Base-by-base conservation (phyloP, 2,329 filamentous ascomycete genomes). In the Aureobasidium sp. region DNA sequence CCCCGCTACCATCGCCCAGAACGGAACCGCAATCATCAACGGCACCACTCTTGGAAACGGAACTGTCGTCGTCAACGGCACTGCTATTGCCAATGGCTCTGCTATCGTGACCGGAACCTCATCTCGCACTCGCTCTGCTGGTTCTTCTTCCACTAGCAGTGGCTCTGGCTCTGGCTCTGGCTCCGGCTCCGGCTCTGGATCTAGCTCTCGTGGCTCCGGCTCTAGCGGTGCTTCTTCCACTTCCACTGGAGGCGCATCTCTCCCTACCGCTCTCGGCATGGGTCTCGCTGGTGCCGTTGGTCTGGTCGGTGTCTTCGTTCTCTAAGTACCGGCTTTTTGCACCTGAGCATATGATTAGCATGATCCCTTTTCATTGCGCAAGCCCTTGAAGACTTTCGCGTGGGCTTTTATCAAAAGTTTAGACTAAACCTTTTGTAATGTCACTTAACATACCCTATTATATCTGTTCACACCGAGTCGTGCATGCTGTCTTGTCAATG, bases 291-390 rank as follows among this genome's bases (percentile, higher is more conserved):
- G 76, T 60, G 72, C 70, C 5, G 52, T 76, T 29, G 75, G 74
- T n/a, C 66, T 79, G 51, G 62, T 78, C 37, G 76, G 74, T 66
- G 71, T 79, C 66, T 69, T 79, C 61, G 75, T 73, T 52, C 65
- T 79, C 64, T 79, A 75, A 71, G 66, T 42, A 12, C 10, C 23
- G 20, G 27, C 36, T 51, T 32, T 8, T 27, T 26, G 29, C 37
- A 48, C 13, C 32, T 48, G 44, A 50, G 41, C 29, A 48, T 39
- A n/a, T 47, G 42, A 39, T 50, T 59, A 29, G 5, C 13, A 50
- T 42, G 42, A 26, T 37, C 27, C 36, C 47, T 46, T 34, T 50
- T 52, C 42, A 32, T 52, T 46, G 57, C 46, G 41, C n/a, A 57
- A 46, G n/a, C 26, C 29, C 6, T 44, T 17, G 10, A 57, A n/a